Evolutionary conservation across 768 basidiomycete genomes (phyloP), one percentile per base, ranked within the genome.

Genomic region (Mycena latifolia): DNA sequence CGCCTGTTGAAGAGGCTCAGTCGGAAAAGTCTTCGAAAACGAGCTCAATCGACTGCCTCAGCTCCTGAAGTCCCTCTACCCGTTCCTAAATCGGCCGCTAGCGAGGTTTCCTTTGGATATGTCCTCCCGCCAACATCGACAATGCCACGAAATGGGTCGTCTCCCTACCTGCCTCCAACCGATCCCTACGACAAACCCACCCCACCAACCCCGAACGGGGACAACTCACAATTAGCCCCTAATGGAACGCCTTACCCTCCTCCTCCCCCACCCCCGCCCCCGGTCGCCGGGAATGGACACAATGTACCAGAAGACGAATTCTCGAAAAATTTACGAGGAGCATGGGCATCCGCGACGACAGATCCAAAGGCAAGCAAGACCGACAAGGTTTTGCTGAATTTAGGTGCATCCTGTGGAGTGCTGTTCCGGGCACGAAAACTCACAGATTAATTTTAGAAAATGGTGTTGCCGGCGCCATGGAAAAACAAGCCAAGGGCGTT

Each of bases 1-100:
- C 61, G 65, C 60, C 25, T 65, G 55, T 41, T 64, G 22, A 63
- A 68, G 25, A 60, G 55, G 62, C 25, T 68, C 10, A 68, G 66
- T 52, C 29, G 28, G 11, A 67, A 67, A 25, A 67, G 51, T 22
- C 52, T 62, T n/a, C 55, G 62, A 15, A 50, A 60, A 35, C 66
- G 66, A 54, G 53, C 24, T 11, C 29, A 63, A 31, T 63, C 57
- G 24, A 51, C 51, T 18, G 58, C 41, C 29, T 43, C 55, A 2
- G 15, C n/a, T 37, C 8, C 33, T 2, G 52, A 63, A 24, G 22
- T 17, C 25, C 28, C 53, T 37, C 61, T 51, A 8, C 57, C 57
- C 18, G 43, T 47, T 43, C 54, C 61, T 14, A 48, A 57, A 29
- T 53, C 59, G 8, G 65, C 64, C 24, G 59, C 57, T n/a, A 60